These are phyloP conservation scores for Erucastrum elatum DNA, from an alignment of 345 rosid species.

Conservation along the genomic window DNA sequence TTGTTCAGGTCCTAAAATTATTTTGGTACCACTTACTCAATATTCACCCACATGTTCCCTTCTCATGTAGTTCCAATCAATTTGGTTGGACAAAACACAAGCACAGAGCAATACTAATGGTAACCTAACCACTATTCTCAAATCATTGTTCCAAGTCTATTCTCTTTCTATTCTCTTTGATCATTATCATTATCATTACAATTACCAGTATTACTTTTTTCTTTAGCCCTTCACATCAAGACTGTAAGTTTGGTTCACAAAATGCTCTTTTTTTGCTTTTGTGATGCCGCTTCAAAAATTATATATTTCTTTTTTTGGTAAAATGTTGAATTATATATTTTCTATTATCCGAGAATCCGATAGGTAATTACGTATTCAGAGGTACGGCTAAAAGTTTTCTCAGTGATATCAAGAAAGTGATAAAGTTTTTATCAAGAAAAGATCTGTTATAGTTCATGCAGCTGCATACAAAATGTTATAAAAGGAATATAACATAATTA, in stretches of 20 bases:
- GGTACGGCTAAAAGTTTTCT: not conserved
- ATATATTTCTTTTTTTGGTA: not conserved
- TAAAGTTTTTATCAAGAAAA: not conserved
- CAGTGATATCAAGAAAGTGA: not conserved
- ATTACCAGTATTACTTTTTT: not conserved
- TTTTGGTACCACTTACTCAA: constrained; percentile 6
- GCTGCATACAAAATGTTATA: not conserved
- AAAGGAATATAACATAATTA: not conserved
- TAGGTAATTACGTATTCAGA: not conserved
- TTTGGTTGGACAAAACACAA: constrained; percentile 32
- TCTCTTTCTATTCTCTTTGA: not conserved
- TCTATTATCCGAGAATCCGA: too few species aligned
- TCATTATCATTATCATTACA: not conserved
- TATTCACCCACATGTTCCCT: constrained; percentile 35
- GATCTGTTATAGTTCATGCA: not conserved
- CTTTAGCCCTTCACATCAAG: not conserved
- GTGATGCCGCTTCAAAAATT: not conserved
- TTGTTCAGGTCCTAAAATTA: constrained; percentile 18
- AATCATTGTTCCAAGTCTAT: constrained; percentile 14
- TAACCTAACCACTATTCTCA: not conserved
- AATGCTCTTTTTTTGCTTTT: not conserved
- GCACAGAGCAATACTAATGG: constrained; percentile 21
- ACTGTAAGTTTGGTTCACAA: not conserved
- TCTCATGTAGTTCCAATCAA: constrained; percentile 26
- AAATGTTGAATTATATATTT: too few species aligned